phyloP scores from a whole-genome alignment of 148 eudicot genomes.

The Spergularia bocconei region DNA sequence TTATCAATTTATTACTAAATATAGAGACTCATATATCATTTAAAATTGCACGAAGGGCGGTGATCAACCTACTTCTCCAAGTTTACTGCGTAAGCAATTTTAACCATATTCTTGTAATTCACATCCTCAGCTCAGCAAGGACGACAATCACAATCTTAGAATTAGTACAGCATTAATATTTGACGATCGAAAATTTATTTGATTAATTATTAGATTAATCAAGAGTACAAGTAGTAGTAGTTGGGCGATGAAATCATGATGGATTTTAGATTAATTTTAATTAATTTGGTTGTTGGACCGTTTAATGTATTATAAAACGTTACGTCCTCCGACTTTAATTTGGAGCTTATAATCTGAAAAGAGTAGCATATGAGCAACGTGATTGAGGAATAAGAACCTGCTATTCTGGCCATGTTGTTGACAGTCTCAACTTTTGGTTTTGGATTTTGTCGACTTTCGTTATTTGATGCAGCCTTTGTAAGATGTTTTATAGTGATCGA shows the following conservation, averaged over 20 bases:
- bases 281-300: not conserved
- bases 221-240: conserved; percentile 3
- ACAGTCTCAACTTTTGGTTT: not conserved
- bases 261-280: not conserved
- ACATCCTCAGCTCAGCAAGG: too few relatives aligned
- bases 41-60: not conserved
- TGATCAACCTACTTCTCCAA: not conserved
- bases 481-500: too few relatives aligned
- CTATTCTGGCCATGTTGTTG: conserved; percentile 6
- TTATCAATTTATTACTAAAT: not conserved
- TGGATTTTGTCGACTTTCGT: not conserved
- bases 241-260: conserved; percentile 23
- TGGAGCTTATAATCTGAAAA: not conserved
- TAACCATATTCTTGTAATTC: not conserved
- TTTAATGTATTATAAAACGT: not conserved
- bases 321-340: not conserved
- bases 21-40: not conserved
- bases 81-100: not conserved
- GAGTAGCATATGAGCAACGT: not conserved
- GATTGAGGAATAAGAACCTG: not conserved
- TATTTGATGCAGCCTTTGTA: too few relatives aligned
- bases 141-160: not conserved
- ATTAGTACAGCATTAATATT: not conserved
- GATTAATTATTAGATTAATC: not conserved
- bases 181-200: not conserved